Conservation (phyloP, 2,329 filamentous ascomycete species). For the Zasmidium angulare region DNA sequence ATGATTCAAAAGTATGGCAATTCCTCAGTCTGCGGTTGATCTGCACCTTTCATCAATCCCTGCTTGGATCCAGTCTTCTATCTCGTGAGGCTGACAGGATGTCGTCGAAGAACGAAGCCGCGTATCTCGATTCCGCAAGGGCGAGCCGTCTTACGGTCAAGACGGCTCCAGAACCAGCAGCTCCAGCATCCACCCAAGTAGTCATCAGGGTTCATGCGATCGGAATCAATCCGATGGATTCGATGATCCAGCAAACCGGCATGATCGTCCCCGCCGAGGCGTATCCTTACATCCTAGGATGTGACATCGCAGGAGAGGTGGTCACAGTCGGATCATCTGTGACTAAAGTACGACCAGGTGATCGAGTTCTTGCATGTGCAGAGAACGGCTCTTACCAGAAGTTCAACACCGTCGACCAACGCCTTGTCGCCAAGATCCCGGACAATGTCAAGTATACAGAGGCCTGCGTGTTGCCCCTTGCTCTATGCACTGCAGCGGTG, state of each 20-base stretch:
- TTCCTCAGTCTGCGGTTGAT: not conserved
- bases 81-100: not conserved
- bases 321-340: conserved; percentile 30
- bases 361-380: conserved; percentile 11
- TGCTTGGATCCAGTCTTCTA: not conserved
- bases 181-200: not conserved
- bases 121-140: not conserved
- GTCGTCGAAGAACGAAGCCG: not conserved
- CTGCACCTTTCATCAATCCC: too few relatives aligned
- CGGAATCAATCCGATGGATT: not conserved
- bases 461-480: conserved; percentile 21
- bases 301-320: conserved; percentile 29
- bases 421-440: conserved; percentile 18
- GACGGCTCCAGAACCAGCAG: not conserved
- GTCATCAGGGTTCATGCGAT: not conserved
- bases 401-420: conserved; percentile 17
- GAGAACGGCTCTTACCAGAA: conserved; percentile 23
- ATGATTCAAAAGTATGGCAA: too few relatives aligned
- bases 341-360: conserved; percentile 5
- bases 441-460: conserved; percentile 21
- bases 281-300: conserved; percentile 32
- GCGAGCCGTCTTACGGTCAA: not conserved
- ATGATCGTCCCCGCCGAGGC: conserved; percentile 1
- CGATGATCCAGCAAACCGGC: not conserved
- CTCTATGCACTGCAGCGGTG: conserved; percentile 23